Conservation (phyloP, 2,329 filamentous ascomycete species). For the Stemphylium vesicarium region DNA sequence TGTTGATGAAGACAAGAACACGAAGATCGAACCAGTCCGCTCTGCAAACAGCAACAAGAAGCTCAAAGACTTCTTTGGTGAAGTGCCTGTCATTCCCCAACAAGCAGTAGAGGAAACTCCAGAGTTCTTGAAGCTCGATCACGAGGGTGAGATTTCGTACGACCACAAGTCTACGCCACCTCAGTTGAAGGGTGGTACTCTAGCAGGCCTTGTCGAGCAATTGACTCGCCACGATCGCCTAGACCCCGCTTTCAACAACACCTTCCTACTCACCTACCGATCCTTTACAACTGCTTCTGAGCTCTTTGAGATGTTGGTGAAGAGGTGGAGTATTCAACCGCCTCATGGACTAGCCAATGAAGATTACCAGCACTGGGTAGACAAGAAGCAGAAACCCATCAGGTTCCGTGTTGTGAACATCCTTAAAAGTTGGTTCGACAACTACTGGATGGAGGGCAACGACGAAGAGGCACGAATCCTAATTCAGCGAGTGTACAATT, state of each 20-base stretch:
- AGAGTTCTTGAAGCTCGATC: slow-evolving; percentile 82
- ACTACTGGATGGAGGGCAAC: slow-evolving; percentile 97
- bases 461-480: slow-evolving; percentile 83
- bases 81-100: slow-evolving; percentile 56
- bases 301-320: slow-evolving; percentile 89
- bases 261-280: slow-evolving; percentile 93
- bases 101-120: slow-evolving; percentile 75
- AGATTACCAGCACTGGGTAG: slow-evolving; percentile 87
- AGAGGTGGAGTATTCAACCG: slow-evolving; percentile 90
- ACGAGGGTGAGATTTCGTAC: slow-evolving; percentile 88
- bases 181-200: slow-evolving; percentile 84
- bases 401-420: slow-evolving; percentile 97
- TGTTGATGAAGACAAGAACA: slow-evolving; percentile 27
- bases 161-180: slow-evolving; percentile 80
- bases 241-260: slow-evolving; percentile 95
- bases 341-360: slow-evolving; percentile 76
- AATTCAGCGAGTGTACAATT: slow-evolving; percentile 86
- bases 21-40: slow-evolving; percentile 45
- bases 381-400: slow-evolving; percentile 94
- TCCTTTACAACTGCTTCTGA: slow-evolving; percentile 93
- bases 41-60: slow-evolving; percentile 55
- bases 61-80: slow-evolving; percentile 59
- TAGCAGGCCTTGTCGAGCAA: slow-evolving; percentile 90
- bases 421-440: slow-evolving; percentile 97
- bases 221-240: slow-evolving; percentile 94